Conservation (phyloP, 1,284 basidiomycete genomes). For the Meripilus lineatus region DNA sequence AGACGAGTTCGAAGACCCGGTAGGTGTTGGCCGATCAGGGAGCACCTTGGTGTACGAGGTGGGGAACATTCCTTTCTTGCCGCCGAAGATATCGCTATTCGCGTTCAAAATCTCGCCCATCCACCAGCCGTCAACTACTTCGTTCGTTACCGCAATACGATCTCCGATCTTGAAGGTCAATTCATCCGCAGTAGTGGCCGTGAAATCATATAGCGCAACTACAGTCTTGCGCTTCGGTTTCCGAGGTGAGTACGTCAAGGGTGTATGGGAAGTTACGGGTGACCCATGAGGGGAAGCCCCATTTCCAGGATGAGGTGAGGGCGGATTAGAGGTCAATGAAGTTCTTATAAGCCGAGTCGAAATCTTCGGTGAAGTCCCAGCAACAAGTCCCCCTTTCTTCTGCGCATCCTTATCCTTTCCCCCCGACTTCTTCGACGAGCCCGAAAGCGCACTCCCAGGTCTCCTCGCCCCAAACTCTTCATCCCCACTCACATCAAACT, state of each 20-base stretch:
- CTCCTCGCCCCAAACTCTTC: constrained; percentile 15
- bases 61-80: constrained; percentile 76
- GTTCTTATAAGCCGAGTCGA: no score
- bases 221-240: constrained; percentile 41
- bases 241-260: constrained; percentile 16
- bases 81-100: constrained; percentile 9
- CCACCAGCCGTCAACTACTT: constrained; percentile 84
- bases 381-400: constrained; percentile 28
- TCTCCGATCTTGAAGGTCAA: constrained; percentile 68
- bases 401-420: constrained; percentile 19
- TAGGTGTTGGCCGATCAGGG: constrained; percentile 16
- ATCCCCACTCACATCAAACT: constrained; percentile 21
- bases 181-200: constrained; percentile 64
- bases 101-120: constrained; percentile 56
- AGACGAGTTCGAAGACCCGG: constrained; percentile 28
- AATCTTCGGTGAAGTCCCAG: constrained; percentile 31
- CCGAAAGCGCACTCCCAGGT: constrained; percentile 21
- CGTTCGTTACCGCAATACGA: constrained; percentile 67
- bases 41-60: constrained; percentile 61
- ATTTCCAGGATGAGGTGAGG: no score
- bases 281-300: neutral
- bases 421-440: constrained; percentile 29
- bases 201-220: constrained; percentile 70
- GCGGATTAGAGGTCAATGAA: no score
- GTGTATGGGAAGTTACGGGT: neutral